Evolutionary conservation across 176 grass and related monocot species (phyloP).

Genomic region (Juncus effusus): DNA sequence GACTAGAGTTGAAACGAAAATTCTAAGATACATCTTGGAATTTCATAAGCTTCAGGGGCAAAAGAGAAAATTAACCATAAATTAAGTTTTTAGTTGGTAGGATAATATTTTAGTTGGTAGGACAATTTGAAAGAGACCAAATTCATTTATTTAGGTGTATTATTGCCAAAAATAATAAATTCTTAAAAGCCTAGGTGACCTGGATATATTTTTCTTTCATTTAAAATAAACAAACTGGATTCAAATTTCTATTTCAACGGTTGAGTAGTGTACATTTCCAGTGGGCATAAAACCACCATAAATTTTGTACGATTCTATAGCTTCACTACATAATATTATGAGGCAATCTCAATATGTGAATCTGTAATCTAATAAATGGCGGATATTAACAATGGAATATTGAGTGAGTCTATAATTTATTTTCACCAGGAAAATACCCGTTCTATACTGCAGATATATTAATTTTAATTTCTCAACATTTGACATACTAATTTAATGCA

Average conservation of each 20-base stretch:
- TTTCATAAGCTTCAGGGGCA: background rate
- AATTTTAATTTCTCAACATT: too few relatives aligned
- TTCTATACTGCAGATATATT: too few relatives aligned
- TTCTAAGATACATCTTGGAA: background rate
- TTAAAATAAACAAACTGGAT: background rate
- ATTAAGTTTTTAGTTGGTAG: background rate
- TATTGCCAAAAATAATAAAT: conserved; percentile 6
- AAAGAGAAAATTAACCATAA: background rate
- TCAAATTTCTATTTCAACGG: background rate
- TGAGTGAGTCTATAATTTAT: too few relatives aligned
- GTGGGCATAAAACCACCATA: too few relatives aligned
- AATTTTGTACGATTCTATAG: too few relatives aligned
- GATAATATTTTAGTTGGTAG: background rate
- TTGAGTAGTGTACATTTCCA: too few relatives aligned
- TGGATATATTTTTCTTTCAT: background rate
- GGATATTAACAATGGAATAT: too few relatives aligned
- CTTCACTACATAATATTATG: too few relatives aligned
- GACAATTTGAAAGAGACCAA: conserved; percentile 1
- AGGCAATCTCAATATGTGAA: too few relatives aligned
- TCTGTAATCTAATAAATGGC: too few relatives aligned
- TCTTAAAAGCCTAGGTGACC: background rate
- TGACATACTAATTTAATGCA: too few relatives aligned
- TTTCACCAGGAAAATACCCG: too few relatives aligned
- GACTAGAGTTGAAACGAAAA: background rate
- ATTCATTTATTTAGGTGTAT: background rate